These are phyloP conservation scores for Fusarium mangiferae DNA, from an alignment of 2,329 filamentous ascomycete genomes.

Conservation along the genomic window DNA sequence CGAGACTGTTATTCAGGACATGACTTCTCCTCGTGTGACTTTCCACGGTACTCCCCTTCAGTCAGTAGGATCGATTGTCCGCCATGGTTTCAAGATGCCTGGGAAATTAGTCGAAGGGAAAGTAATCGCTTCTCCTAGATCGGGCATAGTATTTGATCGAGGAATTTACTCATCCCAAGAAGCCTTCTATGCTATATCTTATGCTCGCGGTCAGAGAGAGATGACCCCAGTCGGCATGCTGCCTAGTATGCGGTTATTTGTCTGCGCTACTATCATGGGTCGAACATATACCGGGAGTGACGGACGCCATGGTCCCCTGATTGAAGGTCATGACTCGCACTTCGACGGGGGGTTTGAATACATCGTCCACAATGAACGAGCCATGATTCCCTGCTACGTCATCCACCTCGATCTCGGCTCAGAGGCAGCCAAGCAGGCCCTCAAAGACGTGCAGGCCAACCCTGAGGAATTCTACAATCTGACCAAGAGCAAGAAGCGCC, in stretches of 20 bases:
- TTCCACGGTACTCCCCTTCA: conserved; percentile 54
- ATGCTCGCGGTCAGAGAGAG: conserved; percentile 45
- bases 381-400: conserved; percentile 58
- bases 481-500: not conserved
- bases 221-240: conserved; percentile 46
- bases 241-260: conserved; percentile 54
- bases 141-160: conserved; percentile 52
- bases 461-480: conserved; percentile 11
- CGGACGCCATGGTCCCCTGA: conserved; percentile 31
- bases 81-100: conserved; percentile 55
- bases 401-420: conserved; percentile 56
- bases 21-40: conserved; percentile 50
- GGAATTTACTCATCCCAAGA: conserved; percentile 58
- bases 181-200: conserved; percentile 52
- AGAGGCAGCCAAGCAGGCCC: conserved; percentile 44
- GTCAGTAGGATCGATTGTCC: conserved; percentile 55
- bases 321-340: conserved; percentile 50
- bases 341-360: conserved; percentile 54
- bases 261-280: conserved; percentile 60
- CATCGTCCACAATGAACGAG: conserved; percentile 55
- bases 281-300: conserved; percentile 34
- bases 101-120: conserved; percentile 35
- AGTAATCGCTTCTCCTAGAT: conserved; percentile 23
- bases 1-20: conserved; percentile 50
- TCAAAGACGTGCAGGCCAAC: conserved; percentile 16